Conservation (phyloP, 2,329 filamentous ascomycete genomes). For the Aspergillus ibericus region DNA sequence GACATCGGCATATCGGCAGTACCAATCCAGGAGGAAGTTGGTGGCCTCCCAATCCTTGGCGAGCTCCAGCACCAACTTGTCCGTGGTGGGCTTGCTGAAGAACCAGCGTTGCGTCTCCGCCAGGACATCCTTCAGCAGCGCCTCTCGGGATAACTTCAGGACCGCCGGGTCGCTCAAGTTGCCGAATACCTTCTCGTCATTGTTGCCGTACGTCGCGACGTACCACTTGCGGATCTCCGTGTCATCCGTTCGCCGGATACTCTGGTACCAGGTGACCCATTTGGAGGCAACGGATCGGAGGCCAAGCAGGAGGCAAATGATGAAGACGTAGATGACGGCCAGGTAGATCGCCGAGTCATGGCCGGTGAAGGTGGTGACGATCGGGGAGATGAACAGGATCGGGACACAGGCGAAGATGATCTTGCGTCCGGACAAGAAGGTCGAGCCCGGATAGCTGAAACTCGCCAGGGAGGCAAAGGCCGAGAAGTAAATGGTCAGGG, state of each 20-base stretch:
- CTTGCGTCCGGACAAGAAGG: constrained; percentile 58
- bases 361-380: constrained; percentile 55
- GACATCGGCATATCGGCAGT: constrained; percentile 50
- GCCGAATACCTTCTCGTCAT: constrained; percentile 43
- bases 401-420: constrained; percentile 58
- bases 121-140: constrained; percentile 48
- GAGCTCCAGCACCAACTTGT: constrained; percentile 52
- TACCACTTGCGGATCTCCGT: constrained; percentile 44
- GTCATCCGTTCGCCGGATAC: constrained; percentile 41
- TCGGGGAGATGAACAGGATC: constrained; percentile 57
- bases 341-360: constrained; percentile 60
- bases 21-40: constrained; percentile 57
- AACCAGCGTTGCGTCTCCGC: constrained; percentile 46
- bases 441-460: constrained; percentile 56
- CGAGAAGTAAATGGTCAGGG: constrained; percentile 60
- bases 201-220: constrained; percentile 32
- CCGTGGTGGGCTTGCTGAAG: constrained; percentile 45
- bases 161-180: constrained; percentile 51
- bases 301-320: constrained; percentile 52
- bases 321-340: constrained; percentile 54
- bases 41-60: constrained; percentile 55
- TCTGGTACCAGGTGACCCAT: constrained; percentile 59
- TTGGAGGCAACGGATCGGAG: constrained; percentile 56
- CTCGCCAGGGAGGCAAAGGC: constrained; percentile 56
- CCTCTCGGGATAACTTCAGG: constrained; percentile 49